Percentiles rank a stretch among this genome's conserved stretches.
Conservation (phyloP, 495 filamentous ascomycete species). For the Aspergillus baeticus region DNA sequence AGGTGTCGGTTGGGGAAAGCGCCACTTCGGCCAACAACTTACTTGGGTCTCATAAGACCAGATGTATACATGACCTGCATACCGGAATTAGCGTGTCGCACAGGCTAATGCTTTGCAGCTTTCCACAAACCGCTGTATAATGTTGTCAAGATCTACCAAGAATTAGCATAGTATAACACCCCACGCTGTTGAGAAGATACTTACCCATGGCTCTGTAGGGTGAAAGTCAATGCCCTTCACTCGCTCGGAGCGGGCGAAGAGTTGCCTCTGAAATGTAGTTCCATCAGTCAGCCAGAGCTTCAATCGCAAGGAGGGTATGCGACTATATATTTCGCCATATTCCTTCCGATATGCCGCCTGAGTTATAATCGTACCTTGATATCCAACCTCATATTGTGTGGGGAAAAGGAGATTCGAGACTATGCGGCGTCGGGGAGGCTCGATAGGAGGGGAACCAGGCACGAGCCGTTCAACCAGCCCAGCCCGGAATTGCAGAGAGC, state of each 20-base stretch:
- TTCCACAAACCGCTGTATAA: conserved; percentile 79
- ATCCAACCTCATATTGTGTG: conserved; percentile 79
- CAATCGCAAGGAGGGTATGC: conserved; percentile 20
- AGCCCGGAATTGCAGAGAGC: conserved; percentile 19
- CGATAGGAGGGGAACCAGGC: conserved; percentile 32
- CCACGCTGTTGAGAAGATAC: conserved; percentile 17
- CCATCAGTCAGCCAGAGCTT: conserved; percentile 29
- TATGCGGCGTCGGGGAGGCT: conserved; percentile 40
- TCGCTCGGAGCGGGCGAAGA: conserved; percentile 82
- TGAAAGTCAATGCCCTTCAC: conserved; percentile 99
- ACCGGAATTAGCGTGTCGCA: conserved; percentile 26
- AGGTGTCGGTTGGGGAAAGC: conserved; percentile 2
- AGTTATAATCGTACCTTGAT: conserved; percentile 68
- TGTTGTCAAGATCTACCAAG: conserved; percentile 76
- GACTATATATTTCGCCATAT: conserved; percentile 14
- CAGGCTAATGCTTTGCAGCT: not conserved
- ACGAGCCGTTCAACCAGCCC: conserved; percentile 44
- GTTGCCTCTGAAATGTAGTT: conserved; percentile 60
- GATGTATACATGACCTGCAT: conserved; percentile 90
- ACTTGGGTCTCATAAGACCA: conserved; percentile 98
- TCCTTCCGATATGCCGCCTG: conserved; percentile 11
- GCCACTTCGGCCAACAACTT: conserved; percentile 12
- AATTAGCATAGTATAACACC: conserved; percentile 25
- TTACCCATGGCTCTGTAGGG: conserved; percentile 88
- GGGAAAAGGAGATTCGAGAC: conserved; percentile 32